A percentile compares a stretch with the other conserved stretches of the same genome.
Evolutionary conservation across 805 yeast genomes (phyloP).

Genomic region (Candida railenensis): DNA sequence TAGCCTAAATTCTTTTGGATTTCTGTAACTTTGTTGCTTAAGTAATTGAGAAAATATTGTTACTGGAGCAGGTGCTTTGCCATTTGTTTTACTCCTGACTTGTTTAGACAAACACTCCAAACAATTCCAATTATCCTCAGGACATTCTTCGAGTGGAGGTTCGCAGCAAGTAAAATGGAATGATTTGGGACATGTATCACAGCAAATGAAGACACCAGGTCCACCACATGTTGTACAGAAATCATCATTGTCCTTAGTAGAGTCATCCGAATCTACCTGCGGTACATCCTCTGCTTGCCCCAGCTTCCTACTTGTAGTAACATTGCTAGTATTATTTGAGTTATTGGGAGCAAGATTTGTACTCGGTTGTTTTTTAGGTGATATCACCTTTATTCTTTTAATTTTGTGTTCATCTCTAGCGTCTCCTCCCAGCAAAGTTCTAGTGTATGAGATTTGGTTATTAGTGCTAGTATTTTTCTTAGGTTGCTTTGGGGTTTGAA

Average conservation of each 20-base stretch:
- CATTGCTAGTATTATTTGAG: constrained; percentile 8
- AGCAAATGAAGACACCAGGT: constrained; percentile 85
- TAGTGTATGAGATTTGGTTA: neutral
- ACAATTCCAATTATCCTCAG: constrained; percentile 91
- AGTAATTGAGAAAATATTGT: constrained; percentile 51
- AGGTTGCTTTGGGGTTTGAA: constrained; percentile 4
- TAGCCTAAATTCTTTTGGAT: constrained; percentile 43
- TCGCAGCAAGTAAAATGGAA: constrained; percentile 90
- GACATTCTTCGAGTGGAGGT: constrained; percentile 85
- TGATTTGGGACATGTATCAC: constrained; percentile 89
- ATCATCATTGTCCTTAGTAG: constrained; percentile 63
- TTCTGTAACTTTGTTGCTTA: constrained; percentile 63
- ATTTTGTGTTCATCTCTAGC: constrained; percentile 1
- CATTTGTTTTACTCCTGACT: neutral
- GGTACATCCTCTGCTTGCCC: neutral
- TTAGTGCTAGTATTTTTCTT: neutral
- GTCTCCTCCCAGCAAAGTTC: neutral
- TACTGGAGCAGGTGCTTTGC: constrained; percentile 20
- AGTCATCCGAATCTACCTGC: constrained; percentile 6
- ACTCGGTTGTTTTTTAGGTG: constrained; percentile 29
- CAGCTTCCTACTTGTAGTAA: constrained; percentile 3
- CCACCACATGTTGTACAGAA: constrained; percentile 90
- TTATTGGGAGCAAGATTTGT: constrained; percentile 23
- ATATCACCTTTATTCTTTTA: constrained; percentile 29
- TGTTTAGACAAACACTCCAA: constrained; percentile 59